Evolutionary conservation across 352 stramenopile genomes (phyloP), one percentile per base, ranked within the genome.

Genomic region (Pythium rhizo-oryzae): DNA sequence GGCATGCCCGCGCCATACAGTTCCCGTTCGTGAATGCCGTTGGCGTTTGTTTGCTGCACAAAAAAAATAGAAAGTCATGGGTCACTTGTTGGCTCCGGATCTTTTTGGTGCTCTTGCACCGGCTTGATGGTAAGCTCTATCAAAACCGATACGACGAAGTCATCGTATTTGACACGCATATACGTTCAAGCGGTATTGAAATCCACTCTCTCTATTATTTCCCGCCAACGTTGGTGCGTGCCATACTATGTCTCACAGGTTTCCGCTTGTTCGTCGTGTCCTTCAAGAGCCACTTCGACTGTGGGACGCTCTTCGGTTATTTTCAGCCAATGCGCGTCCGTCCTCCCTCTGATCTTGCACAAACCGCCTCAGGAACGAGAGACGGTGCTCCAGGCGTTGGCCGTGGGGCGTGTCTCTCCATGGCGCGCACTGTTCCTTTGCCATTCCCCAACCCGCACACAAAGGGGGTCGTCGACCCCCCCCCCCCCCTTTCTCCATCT

Each of bases 21-120:
- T 70, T 70, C 33, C 56, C n/a, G 19, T 30, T 57, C n/a, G 35
- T 30, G 30, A 47, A 47, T 47, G 41, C 15, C 18, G 41, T n/a
- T 59, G 47, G 49, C 18, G 30, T 21, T 65, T 52, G 25, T 28
- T 11, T 44, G 13, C 11, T 44, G 46, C 33, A 11, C 19, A 33
- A 19, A 21, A 65, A 71, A 71, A 71, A 63, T 67, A 55, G 58
- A 71, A 71, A 67, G 28, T 47, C 28, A 59, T 16, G 28, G 39
- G 50, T 41, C 21, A 16, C 46, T 24, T 33, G 11, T 13, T 64
- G 53, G 63, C 59, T 72, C 66, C 56, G 66, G 59, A 72, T 72
- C 66, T 72, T 68, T 71, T 68, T 72, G 54, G 49, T 51, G 44
- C 33, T 47, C 28, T n/a, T 70, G 39, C 65, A 63, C 65, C 65